Evolutionary conservation across 2,329 filamentous ascomycete genomes (phyloP), one percentile per base, ranked within the genome.

Genomic region (Penicillium frequentans): DNA sequence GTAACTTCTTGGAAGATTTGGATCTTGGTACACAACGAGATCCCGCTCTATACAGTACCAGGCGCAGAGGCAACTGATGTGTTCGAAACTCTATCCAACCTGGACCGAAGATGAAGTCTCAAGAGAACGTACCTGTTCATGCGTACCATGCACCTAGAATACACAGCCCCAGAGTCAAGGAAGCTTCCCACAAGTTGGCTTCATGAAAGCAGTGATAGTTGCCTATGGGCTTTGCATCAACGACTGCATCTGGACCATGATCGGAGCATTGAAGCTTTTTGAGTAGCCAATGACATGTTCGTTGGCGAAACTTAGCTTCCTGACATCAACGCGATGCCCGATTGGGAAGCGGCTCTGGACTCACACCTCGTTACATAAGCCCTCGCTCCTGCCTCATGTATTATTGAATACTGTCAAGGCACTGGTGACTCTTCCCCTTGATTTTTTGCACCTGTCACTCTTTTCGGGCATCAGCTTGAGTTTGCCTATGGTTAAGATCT

Each of bases 21-120:
- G 90, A 98, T 74, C 72, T 99, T 56, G 93, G 93, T 1, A 88
- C 84, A 0, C 86, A 89, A 66, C 73, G 93, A 23, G 95, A 99
- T 75, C 83, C 85, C 29, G 89, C 90, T 62, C 65, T 89, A 66
- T 45, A 43, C 31, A 57, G 27, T 19, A 21, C 33, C 11, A 49
- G 13, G 21, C 52, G 27, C n/a, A 24, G 31, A 31, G 37, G 52
- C 37, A 46, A 21, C 27, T 39, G 45, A 49, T 31, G 31, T 19
- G 35, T 47, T 47, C n/a, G 45, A 47, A 45, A 45, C 14, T 45
- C 13, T 45, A 33, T 16, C 14, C 31, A 16, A 33, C 31, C 31
- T 33, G 13, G 5, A 33, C 13, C 19, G 10, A 23, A n/a, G 35
- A 39, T n/a, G 14, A 37, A 13, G 33, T n/a, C 37, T 13, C 5